Conservation (phyloP, 345 rosid species). For the Toxicodendron radicans region DNA sequence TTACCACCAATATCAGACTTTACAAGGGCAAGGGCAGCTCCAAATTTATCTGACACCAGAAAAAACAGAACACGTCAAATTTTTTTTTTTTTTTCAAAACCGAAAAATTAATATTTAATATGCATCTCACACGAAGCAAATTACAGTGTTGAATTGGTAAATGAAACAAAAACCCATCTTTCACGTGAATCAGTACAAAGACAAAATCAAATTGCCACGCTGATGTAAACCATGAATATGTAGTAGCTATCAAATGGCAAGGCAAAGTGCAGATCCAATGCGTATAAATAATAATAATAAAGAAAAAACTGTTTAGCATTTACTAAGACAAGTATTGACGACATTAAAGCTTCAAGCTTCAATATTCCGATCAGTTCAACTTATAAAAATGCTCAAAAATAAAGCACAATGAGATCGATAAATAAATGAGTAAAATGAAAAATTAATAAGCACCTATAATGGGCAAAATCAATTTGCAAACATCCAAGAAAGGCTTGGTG, state of each 20-base stretch:
- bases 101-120: too few relatives aligned
- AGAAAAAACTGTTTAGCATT: neutral
- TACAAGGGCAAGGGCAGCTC: slow-evolving; percentile 87
- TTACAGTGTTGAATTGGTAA: neutral
- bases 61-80: neutral
- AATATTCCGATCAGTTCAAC: too few relatives aligned
- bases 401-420: neutral
- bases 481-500: slow-evolving; percentile 80
- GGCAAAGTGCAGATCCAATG: slow-evolving; percentile 1
- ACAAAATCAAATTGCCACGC: neutral
- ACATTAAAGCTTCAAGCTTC: neutral
- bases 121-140: neutral
- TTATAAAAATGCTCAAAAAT: too few relatives aligned
- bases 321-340: neutral
- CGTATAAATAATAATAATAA: too few relatives aligned
- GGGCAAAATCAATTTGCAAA: slow-evolving; percentile 83
- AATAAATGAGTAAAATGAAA: neutral
- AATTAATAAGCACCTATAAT: slow-evolving; percentile 50
- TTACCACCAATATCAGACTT: slow-evolving; percentile 92
- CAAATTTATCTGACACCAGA: slow-evolving; percentile 72
- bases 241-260: neutral
- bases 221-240: neutral
- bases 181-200: neutral
- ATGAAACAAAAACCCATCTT: neutral
- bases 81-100: neutral